phyloP scores from a whole-genome alignment of 495 filamentous ascomycete species.

The Sordaria brevicollis region DNA sequence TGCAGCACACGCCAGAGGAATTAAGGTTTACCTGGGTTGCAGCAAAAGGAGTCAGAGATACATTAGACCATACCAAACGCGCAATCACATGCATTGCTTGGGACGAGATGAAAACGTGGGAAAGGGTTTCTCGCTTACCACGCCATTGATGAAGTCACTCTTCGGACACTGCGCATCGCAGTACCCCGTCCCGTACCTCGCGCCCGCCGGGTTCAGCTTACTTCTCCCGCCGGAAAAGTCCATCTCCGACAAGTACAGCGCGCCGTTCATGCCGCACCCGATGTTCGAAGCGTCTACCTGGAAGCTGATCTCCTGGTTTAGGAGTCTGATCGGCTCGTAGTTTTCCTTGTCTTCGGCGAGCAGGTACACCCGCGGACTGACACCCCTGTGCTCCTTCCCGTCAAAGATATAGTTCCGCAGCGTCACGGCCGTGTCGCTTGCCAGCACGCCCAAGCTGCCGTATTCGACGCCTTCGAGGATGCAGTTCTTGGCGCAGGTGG shows the following conservation, averaged over 20 bases:
- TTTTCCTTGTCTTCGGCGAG: conserved; percentile 42
- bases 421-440: conserved; percentile 28
- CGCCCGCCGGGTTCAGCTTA: conserved; percentile 49
- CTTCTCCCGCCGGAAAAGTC: conserved; percentile 41
- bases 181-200: conserved; percentile 58
- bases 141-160: conserved; percentile 47
- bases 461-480: conserved; percentile 39
- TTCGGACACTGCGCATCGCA: conserved; percentile 57
- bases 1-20: conserved; percentile 42
- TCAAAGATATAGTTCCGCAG: conserved; percentile 34
- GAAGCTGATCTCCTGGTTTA: conserved; percentile 51
- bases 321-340: conserved; percentile 50
- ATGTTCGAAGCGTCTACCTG: conserved; percentile 53
- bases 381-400: conserved; percentile 12
- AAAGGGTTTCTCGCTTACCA: conserved; percentile 20
- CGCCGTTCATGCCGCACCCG: conserved; percentile 58
- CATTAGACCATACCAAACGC: no score
- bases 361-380: conserved; percentile 51
- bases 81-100: no score
- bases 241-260: conserved; percentile 60
- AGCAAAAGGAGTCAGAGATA: background rate
- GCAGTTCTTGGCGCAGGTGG: conserved; percentile 41
- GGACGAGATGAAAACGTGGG: background rate
- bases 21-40: conserved; percentile 35
- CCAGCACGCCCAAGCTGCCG: conserved; percentile 32